These are phyloP conservation scores for Solioccasus polychromus DNA, from an alignment of 768 basidiomycete species.

Conservation along the genomic window DNA sequence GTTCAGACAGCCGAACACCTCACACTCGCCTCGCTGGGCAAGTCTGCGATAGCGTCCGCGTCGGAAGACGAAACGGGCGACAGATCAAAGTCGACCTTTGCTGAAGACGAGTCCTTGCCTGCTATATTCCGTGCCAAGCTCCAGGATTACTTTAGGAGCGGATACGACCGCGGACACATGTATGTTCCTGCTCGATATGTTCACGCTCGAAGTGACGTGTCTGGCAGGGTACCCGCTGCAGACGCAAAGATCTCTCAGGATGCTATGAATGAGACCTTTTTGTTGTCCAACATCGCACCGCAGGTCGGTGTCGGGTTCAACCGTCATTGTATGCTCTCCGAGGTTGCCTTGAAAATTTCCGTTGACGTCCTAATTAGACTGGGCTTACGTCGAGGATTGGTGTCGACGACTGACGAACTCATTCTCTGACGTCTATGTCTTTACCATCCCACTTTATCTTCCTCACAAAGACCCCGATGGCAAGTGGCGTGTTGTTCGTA, in stretches of 20 bases:
- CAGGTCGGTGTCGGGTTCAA: constrained; percentile 99
- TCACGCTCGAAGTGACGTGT: not conserved
- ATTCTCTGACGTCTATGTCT: constrained; percentile 95
- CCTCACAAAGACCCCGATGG: constrained; percentile 84
- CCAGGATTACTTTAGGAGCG: constrained; percentile 88
- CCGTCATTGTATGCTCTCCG: constrained; percentile 67
- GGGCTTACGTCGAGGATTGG: constrained; percentile 97
- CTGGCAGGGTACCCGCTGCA: constrained; percentile 85
- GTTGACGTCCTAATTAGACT: constrained; percentile 51
- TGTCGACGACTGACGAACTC: constrained; percentile 83
- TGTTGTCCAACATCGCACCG: constrained; percentile 93
- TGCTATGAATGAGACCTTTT: constrained; percentile 97
- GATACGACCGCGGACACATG: constrained; percentile 98
- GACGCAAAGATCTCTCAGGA: constrained; percentile 90
- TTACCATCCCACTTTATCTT: constrained; percentile 96
- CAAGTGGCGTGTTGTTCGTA: constrained; percentile 90
- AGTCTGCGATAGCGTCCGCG: constrained; percentile 36
- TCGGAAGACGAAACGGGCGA: constrained; percentile 51
- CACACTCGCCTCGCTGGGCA: constrained; percentile 70
- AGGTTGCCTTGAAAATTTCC: not conserved
- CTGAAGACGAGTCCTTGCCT: constrained; percentile 81
- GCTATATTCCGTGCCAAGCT: constrained; percentile 75
- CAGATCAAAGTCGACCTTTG: constrained; percentile 72
- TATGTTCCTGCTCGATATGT: constrained; percentile 35
- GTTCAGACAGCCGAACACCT: constrained; percentile 92